Evolutionary conservation across 2,329 filamentous ascomycete genomes (phyloP).

Genomic region (Calonectria hawksworthii): DNA sequence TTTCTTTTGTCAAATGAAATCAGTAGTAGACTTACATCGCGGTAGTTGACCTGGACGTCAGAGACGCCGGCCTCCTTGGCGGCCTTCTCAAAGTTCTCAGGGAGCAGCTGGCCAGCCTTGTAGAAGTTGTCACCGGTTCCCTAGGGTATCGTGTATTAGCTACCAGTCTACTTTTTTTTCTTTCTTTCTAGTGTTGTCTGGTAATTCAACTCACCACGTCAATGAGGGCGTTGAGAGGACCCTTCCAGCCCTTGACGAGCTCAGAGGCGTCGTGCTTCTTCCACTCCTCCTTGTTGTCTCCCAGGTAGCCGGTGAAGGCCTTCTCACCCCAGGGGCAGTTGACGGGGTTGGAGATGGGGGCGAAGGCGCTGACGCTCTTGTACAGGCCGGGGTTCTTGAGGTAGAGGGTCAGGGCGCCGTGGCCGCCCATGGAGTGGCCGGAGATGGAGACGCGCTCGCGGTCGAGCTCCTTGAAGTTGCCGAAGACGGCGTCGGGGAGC

Average conservation of each 20-base stretch:
- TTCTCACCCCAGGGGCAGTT: constrained; percentile 96
- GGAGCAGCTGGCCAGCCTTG: constrained; percentile 91
- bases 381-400: constrained; percentile 93
- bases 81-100: constrained; percentile 90
- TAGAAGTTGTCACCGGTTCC: constrained; percentile 98
- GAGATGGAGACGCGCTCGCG: constrained; percentile 81
- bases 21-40: constrained; percentile 67
- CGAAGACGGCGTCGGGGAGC: constrained; percentile 83
- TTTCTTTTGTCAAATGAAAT: neutral
- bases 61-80: constrained; percentile 81
- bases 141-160: constrained; percentile 54
- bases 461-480: constrained; percentile 80
- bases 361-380: constrained; percentile 89
- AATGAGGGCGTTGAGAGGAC: constrained; percentile 81
- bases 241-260: constrained; percentile 82
- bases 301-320: constrained; percentile 93
- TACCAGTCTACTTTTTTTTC: neutral
- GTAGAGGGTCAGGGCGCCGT: constrained; percentile 93
- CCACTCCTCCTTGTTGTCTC: constrained; percentile 82
- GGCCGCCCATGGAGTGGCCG: constrained; percentile 97
- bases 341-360: constrained; percentile 89
- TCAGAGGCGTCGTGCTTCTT: constrained; percentile 93
- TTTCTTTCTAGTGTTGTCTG: neutral
- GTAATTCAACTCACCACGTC: constrained; percentile 80
- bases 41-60: constrained; percentile 85